A percentile compares a stretch with the other conserved stretches of the same genome.
These are phyloP conservation scores for Penicillium canescens DNA, from an alignment of 495 filamentous ascomycete species.

Conservation along the genomic window DNA sequence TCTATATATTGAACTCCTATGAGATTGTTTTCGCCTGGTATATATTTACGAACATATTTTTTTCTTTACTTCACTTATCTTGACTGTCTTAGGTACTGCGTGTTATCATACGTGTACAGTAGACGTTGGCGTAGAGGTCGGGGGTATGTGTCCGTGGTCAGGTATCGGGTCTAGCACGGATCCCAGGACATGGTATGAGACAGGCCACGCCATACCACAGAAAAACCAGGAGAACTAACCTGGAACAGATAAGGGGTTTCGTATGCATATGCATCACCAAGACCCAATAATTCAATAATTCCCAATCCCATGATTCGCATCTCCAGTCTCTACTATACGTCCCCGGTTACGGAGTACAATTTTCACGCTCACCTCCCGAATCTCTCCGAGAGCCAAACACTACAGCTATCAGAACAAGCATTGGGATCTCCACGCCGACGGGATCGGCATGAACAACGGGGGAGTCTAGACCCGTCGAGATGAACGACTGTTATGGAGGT, in stretches of 20 bases:
- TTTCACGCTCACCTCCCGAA: background rate
- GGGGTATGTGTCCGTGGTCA: background rate
- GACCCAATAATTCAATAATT: no score
- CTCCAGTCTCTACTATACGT: no score
- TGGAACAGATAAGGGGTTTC: no score
- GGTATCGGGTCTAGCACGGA: no score
- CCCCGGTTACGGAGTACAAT: no score
- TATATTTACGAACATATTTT: constrained; percentile 25
- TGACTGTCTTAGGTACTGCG: background rate
- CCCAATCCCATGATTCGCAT: no score
- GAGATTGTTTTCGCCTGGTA: constrained; percentile 23
- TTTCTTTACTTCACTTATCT: background rate
- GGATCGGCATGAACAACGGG: background rate
- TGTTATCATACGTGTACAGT: background rate
- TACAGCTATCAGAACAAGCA: background rate
- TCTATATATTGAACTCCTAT: constrained; percentile 12
- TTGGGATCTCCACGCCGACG: no score
- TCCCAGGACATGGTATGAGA: no score
- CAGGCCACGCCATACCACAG: no score
- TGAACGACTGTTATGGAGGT: constrained; percentile 6
- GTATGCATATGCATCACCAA: no score
- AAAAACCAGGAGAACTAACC: no score
- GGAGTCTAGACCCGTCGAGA: constrained; percentile 31
- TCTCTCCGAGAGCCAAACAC: constrained; percentile 6
- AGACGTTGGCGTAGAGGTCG: background rate